phyloP scores from a whole-genome alignment of 352 stramenopile species.

The Globisporangium megalacanthum region DNA sequence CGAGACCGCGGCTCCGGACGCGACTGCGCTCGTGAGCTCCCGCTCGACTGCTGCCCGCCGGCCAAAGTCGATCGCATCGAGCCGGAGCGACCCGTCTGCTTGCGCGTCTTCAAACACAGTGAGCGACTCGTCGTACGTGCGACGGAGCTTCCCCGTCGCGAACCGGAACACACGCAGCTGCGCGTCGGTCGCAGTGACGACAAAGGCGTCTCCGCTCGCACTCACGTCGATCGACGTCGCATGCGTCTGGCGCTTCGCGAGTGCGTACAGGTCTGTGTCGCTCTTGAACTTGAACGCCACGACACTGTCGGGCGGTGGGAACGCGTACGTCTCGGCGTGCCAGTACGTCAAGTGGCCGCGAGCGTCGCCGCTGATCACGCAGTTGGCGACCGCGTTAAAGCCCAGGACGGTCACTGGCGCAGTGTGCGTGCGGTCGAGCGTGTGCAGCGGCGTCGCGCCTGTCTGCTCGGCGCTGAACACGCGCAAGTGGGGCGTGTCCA shows the following conservation, averaged over 20 bases:
- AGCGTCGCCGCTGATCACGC: conserved; percentile 89
- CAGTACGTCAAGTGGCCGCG: conserved; percentile 95
- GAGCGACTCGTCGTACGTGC: conserved; percentile 88
- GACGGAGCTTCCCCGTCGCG: conserved; percentile 79
- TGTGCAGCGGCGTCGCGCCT: conserved; percentile 41
- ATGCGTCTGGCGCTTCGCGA: conserved; percentile 91
- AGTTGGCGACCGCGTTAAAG: conserved; percentile 84
- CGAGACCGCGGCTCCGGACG: conserved; percentile 13
- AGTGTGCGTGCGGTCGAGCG: conserved; percentile 85
- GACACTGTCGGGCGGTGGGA: conserved; percentile 19
- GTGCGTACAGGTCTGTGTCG: conserved; percentile 95
- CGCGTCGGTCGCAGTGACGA: conserved; percentile 82
- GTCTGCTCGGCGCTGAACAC: conserved; percentile 85
- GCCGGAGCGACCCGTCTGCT: conserved; percentile 57
- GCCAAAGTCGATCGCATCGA: conserved; percentile 87
- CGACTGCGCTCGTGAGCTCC: conserved; percentile 51
- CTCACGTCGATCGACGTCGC: conserved; percentile 75
- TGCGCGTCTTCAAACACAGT: conserved; percentile 87
- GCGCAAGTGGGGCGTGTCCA: conserved; percentile 53
- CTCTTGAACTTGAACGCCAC: conserved; percentile 91
- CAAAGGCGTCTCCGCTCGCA: conserved; percentile 67
- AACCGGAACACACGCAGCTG: conserved; percentile 90
- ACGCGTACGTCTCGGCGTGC: conserved; percentile 66
- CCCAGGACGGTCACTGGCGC: conserved; percentile 86
- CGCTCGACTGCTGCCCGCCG: conserved; percentile 82